These are phyloP conservation scores for Monilinia vaccinii-corymbosi DNA, from an alignment of 2,329 filamentous ascomycete species.

Conservation along the genomic window DNA sequence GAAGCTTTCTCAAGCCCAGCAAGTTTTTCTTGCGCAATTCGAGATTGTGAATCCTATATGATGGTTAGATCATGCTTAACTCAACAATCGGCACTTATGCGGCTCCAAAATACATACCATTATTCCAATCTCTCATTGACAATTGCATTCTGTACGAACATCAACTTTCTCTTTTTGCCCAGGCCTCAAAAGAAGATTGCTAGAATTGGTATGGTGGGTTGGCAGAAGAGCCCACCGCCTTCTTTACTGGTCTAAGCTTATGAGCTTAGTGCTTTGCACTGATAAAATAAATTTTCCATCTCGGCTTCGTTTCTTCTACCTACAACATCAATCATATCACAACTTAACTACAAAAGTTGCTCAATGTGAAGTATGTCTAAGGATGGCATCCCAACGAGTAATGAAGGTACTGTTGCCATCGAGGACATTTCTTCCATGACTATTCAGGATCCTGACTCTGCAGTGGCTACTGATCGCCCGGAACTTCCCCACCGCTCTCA, in stretches of 20 bases:
- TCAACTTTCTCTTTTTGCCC: slow-evolving; percentile 4
- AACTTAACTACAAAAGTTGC: neutral
- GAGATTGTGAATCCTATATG: slow-evolving; percentile 25
- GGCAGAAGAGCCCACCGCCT: neutral
- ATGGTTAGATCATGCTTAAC: neutral
- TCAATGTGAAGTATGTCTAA: slow-evolving; percentile 2
- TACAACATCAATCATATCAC: neutral
- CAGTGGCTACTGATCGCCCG: slow-evolving; percentile 15
- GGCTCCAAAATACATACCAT: neutral
- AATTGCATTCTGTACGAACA: neutral
- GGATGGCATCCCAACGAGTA: neutral
- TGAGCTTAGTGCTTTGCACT: neutral
- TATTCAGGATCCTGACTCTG: slow-evolving; percentile 13
- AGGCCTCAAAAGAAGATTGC: neutral
- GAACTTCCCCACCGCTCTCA: slow-evolving; percentile 27
- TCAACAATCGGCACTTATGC: neutral
- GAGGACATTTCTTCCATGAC: slow-evolving; percentile 12
- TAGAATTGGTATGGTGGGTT: neutral
- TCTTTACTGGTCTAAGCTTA: neutral
- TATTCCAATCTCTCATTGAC: neutral
- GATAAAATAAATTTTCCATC: neutral
- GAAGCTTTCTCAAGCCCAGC: slow-evolving; percentile 27
- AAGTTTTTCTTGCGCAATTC: slow-evolving; percentile 27
- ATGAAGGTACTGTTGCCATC: neutral
- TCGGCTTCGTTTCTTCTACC: neutral